These are phyloP conservation scores for Aleurites moluccanus DNA, from an alignment of 441 rosid genomes.

Conservation along the genomic window DNA sequence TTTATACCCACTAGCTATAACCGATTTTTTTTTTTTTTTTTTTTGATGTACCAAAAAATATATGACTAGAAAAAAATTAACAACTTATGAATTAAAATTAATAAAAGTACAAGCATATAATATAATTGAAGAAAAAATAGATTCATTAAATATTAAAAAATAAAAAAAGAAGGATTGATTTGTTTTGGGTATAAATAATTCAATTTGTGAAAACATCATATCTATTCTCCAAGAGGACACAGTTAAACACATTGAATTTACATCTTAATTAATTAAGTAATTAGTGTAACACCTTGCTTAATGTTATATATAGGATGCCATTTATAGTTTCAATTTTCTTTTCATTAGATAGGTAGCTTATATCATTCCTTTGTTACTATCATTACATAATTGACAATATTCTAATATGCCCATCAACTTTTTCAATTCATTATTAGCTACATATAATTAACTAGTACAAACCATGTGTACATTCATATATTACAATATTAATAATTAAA, in stretches of 20 bases:
- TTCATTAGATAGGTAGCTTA: not conserved
- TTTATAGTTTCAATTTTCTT: constrained; percentile 8
- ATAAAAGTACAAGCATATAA: too few relatives aligned
- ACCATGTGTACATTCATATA: not conserved
- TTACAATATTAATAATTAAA: too few relatives aligned
- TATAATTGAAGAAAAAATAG: too few relatives aligned
- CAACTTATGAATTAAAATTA: too few relatives aligned
- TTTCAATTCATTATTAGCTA: not conserved
- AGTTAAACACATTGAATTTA: not conserved
- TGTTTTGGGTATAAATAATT: not conserved
- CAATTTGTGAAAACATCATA: not conserved
- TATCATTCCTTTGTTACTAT: constrained; percentile 8
- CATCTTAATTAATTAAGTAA: not conserved
- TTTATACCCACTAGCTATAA: too few relatives aligned
- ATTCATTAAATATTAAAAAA: too few relatives aligned
- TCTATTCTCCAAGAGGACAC: not conserved
- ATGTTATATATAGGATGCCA: not conserved
- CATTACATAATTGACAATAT: constrained; percentile 19
- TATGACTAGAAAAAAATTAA: too few relatives aligned
- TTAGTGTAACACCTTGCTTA: not conserved
- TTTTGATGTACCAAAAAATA: too few relatives aligned
- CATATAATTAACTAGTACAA: not conserved
- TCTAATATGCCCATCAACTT: not conserved
- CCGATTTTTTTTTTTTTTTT: too few relatives aligned
- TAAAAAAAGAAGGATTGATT: too few relatives aligned